These are phyloP conservation scores for Papiliotrema flavescens DNA, from an alignment of 1,284 basidiomycete genomes.

Conservation along the genomic window DNA sequence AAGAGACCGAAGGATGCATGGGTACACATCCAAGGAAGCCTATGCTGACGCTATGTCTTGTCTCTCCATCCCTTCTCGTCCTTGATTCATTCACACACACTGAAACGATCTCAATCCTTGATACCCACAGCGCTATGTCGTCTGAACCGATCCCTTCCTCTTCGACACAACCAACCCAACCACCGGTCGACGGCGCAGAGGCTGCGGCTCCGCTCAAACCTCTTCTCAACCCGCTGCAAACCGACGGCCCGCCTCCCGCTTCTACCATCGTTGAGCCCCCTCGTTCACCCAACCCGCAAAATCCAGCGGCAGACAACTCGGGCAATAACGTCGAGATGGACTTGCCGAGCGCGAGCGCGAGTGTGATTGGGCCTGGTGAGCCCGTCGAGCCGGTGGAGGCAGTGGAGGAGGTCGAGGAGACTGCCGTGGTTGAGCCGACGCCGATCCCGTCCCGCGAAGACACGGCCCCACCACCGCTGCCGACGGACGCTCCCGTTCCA, in stretches of 20 bases:
- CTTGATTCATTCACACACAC: not conserved
- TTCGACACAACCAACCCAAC: conserved; percentile 2
- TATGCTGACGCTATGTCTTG: not conserved
- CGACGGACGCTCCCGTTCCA: conserved; percentile 28
- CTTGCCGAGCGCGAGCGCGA: conserved; percentile 3
- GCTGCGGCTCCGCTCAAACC: conserved; percentile 23
- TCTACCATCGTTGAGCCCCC: conserved; percentile 39
- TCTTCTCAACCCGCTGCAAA: conserved; percentile 36
- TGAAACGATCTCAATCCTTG: not conserved
- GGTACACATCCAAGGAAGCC: not conserved
- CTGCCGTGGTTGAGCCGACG: not conserved
- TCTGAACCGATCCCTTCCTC: conserved; percentile 1
- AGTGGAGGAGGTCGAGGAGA: not conserved
- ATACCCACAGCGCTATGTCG: not conserved
- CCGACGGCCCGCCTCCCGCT: conserved; percentile 23
- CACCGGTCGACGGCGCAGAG: not conserved
- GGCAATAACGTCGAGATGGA: conserved; percentile 14
- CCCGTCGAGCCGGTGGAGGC: not conserved
- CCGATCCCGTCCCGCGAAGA: conserved; percentile 9
- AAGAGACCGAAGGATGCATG: not conserved
- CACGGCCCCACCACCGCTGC: conserved; percentile 21
- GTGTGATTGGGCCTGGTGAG: conserved; percentile 4
- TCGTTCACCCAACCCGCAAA: conserved; percentile 26
- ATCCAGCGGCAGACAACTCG: conserved; percentile 18
- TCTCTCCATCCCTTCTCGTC: not conserved